These are phyloP conservation scores for Sporothrix pseudoabietina DNA, from an alignment of 2,329 filamentous ascomycete genomes.

Conservation along the genomic window DNA sequence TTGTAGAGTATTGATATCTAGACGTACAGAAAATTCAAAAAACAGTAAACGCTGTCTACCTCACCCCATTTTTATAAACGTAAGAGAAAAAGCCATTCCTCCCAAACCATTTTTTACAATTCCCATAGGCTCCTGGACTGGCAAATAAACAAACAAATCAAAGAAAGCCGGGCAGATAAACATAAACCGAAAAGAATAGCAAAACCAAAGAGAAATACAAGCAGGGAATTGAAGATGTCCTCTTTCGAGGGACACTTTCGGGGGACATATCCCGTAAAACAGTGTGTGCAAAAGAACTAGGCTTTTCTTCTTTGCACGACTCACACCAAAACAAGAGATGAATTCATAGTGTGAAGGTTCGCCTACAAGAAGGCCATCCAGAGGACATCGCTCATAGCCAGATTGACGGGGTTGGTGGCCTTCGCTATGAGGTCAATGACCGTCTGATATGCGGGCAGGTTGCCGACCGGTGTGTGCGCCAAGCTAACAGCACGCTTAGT, in stretches of 20 bases:
- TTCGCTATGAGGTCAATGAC: conserved; percentile 92
- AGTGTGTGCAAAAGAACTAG: neutral
- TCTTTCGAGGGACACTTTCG: neutral
- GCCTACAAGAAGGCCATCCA: conserved; percentile 96
- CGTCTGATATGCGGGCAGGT: conserved; percentile 92
- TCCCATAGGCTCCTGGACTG: neutral
- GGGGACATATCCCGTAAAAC: neutral
- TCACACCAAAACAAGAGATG: neutral
- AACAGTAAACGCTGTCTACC: neutral
- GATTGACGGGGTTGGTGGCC: conserved; percentile 86
- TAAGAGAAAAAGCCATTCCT: neutral
- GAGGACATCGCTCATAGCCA: conserved; percentile 84
- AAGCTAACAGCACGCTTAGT: conserved; percentile 87
- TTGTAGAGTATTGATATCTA: neutral
- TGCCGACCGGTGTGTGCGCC: conserved; percentile 74
- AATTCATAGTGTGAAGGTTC: too few species aligned
- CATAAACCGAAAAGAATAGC: neutral
- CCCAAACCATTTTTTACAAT: neutral
- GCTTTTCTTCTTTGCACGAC: neutral
- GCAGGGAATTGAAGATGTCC: neutral
- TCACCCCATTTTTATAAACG: neutral
- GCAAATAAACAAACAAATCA: neutral
- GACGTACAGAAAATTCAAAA: neutral
- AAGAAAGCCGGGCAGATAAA: neutral
- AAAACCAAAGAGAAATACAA: neutral